Conservation (phyloP, 768 basidiomycete species). For the Astraeus odoratus region DNA sequence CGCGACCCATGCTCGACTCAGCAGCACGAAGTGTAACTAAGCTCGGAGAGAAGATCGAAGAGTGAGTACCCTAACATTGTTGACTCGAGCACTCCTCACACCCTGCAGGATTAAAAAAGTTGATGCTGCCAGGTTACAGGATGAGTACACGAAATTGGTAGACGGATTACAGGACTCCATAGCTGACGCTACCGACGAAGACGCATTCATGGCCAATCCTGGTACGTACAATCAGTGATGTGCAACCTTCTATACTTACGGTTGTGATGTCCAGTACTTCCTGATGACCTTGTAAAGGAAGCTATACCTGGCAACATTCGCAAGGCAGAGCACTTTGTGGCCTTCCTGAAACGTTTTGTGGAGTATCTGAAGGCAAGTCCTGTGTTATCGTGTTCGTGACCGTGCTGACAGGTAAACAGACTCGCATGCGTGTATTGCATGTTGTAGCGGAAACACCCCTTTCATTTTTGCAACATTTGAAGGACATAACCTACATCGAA, state of each 20-base stretch:
- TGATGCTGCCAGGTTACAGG: constrained; percentile 89
- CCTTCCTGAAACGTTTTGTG: constrained; percentile 95
- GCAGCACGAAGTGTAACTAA: constrained; percentile 82
- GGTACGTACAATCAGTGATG: constrained; percentile 36
- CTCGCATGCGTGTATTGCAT: constrained; percentile 97
- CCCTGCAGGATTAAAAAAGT: constrained; percentile 77
- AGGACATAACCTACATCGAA: constrained; percentile 98
- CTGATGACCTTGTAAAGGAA: constrained; percentile 91
- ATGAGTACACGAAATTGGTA: constrained; percentile 93
- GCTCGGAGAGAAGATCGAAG: constrained; percentile 88
- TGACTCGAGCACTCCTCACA: background rate
- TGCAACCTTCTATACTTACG: background rate
- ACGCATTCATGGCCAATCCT: constrained; percentile 85
- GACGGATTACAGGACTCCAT: constrained; percentile 82
- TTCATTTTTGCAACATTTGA: constrained; percentile 95
- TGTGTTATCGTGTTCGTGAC: background rate
- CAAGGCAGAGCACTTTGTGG: constrained; percentile 98
- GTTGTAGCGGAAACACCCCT: constrained; percentile 97
- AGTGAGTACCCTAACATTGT: constrained; percentile 45
- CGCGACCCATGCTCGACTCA: constrained; percentile 94
- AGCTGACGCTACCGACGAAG: constrained; percentile 55
- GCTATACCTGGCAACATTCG: constrained; percentile 97
- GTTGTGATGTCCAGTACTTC: constrained; percentile 51
- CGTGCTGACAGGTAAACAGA: constrained; percentile 43
- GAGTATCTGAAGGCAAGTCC: constrained; percentile 87